phyloP scores from a whole-genome alignment of 2,329 filamentous ascomycete genomes.

The Thyridium curvatum region DNA sequence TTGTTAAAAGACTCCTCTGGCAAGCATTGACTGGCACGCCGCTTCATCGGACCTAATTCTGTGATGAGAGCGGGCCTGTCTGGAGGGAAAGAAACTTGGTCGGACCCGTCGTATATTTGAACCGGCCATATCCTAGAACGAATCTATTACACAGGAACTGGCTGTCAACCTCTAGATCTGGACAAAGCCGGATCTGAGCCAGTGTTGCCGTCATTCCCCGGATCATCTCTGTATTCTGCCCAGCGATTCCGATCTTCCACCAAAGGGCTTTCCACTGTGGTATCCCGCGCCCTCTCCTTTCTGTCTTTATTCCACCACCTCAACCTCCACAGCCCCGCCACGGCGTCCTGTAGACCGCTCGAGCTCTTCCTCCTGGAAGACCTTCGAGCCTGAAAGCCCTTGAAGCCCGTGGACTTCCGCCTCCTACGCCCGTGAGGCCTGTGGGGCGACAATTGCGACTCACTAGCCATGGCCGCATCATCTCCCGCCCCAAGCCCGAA shows the following conservation, averaged over 20 bases:
- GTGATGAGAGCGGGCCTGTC: too few relatives aligned
- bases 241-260: not conserved
- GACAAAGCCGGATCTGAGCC: not conserved
- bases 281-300: conserved; percentile 6
- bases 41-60: too few relatives aligned
- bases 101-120: too few relatives aligned
- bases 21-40: too few relatives aligned
- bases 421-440: conserved; percentile 29
- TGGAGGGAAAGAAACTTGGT: too few relatives aligned
- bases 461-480: conserved; percentile 1
- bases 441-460: too few relatives aligned
- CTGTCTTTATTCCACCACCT: conserved; percentile 41
- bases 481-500: conserved; percentile 12
- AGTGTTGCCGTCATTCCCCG: conserved; percentile 2
- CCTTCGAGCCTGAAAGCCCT: conserved; percentile 50
- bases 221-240: conserved; percentile 8
- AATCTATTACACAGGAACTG: too few relatives aligned
- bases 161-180: too few relatives aligned
- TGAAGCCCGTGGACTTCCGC: conserved; percentile 56
- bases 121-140: too few relatives aligned
- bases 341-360: conserved; percentile 39
- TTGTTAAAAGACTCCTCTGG: too few relatives aligned
- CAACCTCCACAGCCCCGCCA: conserved; percentile 47
- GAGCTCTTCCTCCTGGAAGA: conserved; percentile 27
- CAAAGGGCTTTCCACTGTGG: too few relatives aligned